A percentile compares a stretch with the other conserved stretches of the same genome.
These are phyloP conservation scores for Nicotiana attenuata DNA, from an alignment of 257 asterid species.

Conservation along the genomic window DNA sequence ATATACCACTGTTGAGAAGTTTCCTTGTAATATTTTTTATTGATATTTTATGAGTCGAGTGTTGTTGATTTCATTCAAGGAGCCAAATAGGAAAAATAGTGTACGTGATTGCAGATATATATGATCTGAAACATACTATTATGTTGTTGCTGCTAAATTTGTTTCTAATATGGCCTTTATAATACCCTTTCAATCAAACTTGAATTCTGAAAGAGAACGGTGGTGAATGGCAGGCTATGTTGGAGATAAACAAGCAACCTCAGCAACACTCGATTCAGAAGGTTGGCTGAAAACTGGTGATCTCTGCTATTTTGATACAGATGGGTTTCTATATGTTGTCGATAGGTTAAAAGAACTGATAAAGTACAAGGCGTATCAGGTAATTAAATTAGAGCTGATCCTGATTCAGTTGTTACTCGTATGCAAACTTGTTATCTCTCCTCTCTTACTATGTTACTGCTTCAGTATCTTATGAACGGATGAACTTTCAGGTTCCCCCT, in stretches of 20 bases:
- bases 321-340: slow-evolving; percentile 76
- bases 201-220: background rate
- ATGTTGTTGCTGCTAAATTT: background rate
- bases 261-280: slow-evolving; percentile 69
- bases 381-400: slow-evolving; percentile 6
- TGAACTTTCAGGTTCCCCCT: slow-evolving; percentile 77
- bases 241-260: slow-evolving; percentile 80
- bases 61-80: background rate
- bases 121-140: background rate
- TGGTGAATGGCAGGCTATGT: slow-evolving; percentile 59
- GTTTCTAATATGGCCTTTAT: background rate
- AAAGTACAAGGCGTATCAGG: slow-evolving; percentile 95
- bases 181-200: background rate
- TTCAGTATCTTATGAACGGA: slow-evolving; percentile 7
- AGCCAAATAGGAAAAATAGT: background rate
- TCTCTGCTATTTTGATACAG: slow-evolving; percentile 77
- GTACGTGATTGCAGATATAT: background rate
- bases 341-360: slow-evolving; percentile 89
- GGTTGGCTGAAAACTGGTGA: slow-evolving; percentile 98
- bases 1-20: background rate
- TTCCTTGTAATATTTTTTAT: background rate
- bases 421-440: background rate
- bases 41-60: background rate
- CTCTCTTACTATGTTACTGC: background rate
- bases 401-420: background rate